Base-by-base conservation (phyloP, 768 basidiomycete genomes). In the Rhodotorula sphaerocarpa region DNA sequence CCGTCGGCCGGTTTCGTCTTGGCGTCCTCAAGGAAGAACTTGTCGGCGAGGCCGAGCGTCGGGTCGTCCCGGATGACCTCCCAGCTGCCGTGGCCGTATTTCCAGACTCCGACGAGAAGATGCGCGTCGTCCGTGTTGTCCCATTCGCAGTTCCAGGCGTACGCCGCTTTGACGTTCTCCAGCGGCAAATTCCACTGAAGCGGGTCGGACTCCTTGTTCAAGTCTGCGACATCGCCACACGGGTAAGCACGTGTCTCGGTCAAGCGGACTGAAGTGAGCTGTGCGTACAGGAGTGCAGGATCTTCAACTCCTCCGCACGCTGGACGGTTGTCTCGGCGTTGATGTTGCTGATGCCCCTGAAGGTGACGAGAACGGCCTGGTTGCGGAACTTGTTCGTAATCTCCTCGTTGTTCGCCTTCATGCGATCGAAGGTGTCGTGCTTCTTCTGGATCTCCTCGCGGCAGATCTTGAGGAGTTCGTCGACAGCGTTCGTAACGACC, bases 101-200 rank as follows among this genome's bases (percentile, higher is more conserved):
- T 72, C 79, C 81, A 96, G 15, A 95, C 90, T 41, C 95, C 95
- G 50, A 96, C 86, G 42, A 99, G 82, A 23, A 99, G 80, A 84
- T 91, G 88, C 6, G 92, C 85, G 75, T 99, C 95, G 69, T 97
- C 91, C 65, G 84, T 82, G 36, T 86, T 83, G 23, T 84, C 85
- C 95, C 95, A 99, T 50, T 89, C 85, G 61, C 92, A 90, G 43
- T 88, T 90, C 93, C 95, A 97, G 73, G 91, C 91, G 55, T 90
- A 82, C 3, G 90, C 93, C 39, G 90, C 88, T 58, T 93, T 86
- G 69, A 97, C 86, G 74, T 87, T 88, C 44, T 96, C 93, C 60
- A 89, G 83, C 7, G 95, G 95, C 51, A 97, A 85, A 28, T 77
- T 72, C 90, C 93, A 99, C 59, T 81, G 80, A 76, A 87, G 86